Evolutionary conservation across 2,329 filamentous ascomycete species (phyloP), one percentile per base, ranked within the genome.

Genomic region (Madurella mycetomatis): DNA sequence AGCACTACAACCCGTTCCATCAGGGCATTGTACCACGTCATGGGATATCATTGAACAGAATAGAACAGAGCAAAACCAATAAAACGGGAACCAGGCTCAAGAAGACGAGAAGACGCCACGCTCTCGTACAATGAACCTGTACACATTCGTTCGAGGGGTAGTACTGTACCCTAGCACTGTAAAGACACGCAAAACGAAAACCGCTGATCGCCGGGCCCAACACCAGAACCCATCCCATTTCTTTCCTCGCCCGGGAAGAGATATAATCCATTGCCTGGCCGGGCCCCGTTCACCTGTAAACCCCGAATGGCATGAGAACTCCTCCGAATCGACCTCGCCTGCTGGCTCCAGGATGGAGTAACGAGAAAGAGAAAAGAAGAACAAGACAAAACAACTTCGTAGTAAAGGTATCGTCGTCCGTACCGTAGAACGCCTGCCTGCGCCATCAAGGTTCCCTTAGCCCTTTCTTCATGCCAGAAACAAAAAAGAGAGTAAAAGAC

Each of bases 341-440:
- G 9, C 34, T 15, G 34, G 34, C 34, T 11, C 13, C 9, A 37
- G 34, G 34, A 37, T 4, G 9, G 34, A 11, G 11, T 37, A 15
- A 31, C 34, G 46, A 9, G 44, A 41, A 12, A 47, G 39, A 41
- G 32, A 53, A 30, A 53, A 49, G n/a, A n/a, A n/a, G n/a, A n/a
- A n/a, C n/a, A n/a, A n/a, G n/a, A n/a, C n/a, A n/a, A 37, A 15
- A 37, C 34, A 37, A 25, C 25, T 25, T 37, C 34, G 34, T 15
- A 12, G 13, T 15, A 37, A 4, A 37, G 34, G 34, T 37, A 37
- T 37, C 34, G 34, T 37, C 34, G 34, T 15, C 9, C 34, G 34
- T 37, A 11, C 34, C 9, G 4, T 11, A 37, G 9, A 37, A 37
- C 34, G 34, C 34, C 34, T 37, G 34, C 34, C 34, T 37, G 34